Conservation (phyloP, 1,139 yeast genomes). For the Diutina neorugosa region DNA sequence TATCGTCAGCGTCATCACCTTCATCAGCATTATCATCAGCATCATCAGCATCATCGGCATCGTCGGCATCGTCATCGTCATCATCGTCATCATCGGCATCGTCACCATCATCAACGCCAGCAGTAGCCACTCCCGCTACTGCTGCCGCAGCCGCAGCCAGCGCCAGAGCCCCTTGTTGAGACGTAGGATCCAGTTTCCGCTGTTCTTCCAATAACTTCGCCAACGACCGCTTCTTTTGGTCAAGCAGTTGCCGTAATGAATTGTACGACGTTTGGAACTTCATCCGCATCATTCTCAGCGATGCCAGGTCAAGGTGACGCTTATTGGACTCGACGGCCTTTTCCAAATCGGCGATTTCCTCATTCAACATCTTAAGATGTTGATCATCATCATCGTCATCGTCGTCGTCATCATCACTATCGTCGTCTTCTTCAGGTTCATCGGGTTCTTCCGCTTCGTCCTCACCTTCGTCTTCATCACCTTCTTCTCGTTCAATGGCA, state of each 20-base stretch:
- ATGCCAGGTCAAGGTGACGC: slow-evolving; percentile 61
- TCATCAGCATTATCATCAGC: slow-evolving; percentile 8
- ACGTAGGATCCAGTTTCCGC: slow-evolving; percentile 6
- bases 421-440: slow-evolving; percentile 25
- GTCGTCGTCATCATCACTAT: slow-evolving; percentile 20
- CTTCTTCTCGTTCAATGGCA: slow-evolving; percentile 8
- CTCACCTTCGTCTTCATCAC: slow-evolving; percentile 14
- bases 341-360: slow-evolving; percentile 77
- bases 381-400: slow-evolving; percentile 32
- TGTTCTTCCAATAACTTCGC: slow-evolving; percentile 20
- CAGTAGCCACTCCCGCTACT: slow-evolving; percentile 5
- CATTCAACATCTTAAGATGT: slow-evolving; percentile 67
- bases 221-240: slow-evolving; percentile 60
- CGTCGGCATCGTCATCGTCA: slow-evolving; percentile 8
- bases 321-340: slow-evolving; percentile 51
- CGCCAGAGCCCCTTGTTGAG: background rate
- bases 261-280: slow-evolving; percentile 76
- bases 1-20: slow-evolving; percentile 1
- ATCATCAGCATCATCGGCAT: slow-evolving; percentile 7
- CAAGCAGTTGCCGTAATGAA: slow-evolving; percentile 67
- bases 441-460: slow-evolving; percentile 18
- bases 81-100: slow-evolving; percentile 7
- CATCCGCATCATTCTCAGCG: slow-evolving; percentile 79
- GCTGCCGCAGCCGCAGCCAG: background rate
- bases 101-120: slow-evolving; percentile 11